These are phyloP conservation scores for Aureobasidium leucospermi DNA, from an alignment of 2,329 filamentous ascomycete genomes.

Conservation along the genomic window DNA sequence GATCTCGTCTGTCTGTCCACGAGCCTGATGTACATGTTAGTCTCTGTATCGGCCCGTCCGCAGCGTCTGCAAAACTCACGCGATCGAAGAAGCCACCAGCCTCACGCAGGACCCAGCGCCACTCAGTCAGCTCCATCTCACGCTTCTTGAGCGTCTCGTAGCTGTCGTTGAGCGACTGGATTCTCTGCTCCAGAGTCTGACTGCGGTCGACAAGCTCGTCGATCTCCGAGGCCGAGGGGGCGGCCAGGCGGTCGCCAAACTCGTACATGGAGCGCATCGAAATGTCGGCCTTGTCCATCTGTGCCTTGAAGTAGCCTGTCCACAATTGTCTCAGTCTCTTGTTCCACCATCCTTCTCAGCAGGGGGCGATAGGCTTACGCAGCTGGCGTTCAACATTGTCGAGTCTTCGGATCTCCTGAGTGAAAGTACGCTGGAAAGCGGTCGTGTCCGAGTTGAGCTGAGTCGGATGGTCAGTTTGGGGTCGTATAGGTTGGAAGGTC, in stretches of 20 bases:
- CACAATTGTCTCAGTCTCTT: constrained; percentile 6
- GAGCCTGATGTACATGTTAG: constrained; percentile 46
- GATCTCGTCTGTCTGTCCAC: constrained; percentile 95
- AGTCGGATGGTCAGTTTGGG: not conserved
- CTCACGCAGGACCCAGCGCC: constrained; percentile 95
- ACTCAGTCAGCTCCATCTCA: constrained; percentile 93
- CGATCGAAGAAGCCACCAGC: constrained; percentile 96
- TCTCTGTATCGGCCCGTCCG: not conserved
- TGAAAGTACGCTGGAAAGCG: constrained; percentile 95
- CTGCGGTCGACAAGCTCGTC: constrained; percentile 90
- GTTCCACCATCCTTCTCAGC: not conserved
- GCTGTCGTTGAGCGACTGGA: constrained; percentile 90
- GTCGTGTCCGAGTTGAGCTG: constrained; percentile 88
- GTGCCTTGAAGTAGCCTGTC: constrained; percentile 82
- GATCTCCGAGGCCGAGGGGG: constrained; percentile 88
- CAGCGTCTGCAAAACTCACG: constrained; percentile 23
- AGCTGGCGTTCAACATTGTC: constrained; percentile 98
- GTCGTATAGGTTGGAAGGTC: not conserved
- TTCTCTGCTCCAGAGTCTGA: constrained; percentile 84
- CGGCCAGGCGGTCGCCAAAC: constrained; percentile 72
- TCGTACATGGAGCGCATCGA: constrained; percentile 84
- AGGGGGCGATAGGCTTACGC: constrained; percentile 49
- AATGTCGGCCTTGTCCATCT: constrained; percentile 92
- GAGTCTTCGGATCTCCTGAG: constrained; percentile 90
- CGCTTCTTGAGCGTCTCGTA: constrained; percentile 98